Evolutionary conservation across 805 yeast genomes (phyloP), one percentile per base, ranked within the genome.

Genomic region (Candida nanaspora): DNA sequence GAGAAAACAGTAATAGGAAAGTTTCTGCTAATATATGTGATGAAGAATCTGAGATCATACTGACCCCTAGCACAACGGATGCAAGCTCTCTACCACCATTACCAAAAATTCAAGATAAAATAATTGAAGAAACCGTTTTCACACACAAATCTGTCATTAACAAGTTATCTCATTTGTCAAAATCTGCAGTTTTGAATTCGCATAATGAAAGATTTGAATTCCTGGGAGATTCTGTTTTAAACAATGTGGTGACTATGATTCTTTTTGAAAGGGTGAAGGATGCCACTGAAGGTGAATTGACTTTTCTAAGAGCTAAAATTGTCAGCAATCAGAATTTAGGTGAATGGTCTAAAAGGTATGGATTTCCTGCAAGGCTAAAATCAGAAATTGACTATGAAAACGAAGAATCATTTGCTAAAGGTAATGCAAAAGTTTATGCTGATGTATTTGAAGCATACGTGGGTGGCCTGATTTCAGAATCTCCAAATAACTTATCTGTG

Each of bases 371-470:
- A 43, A 65, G 66, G 40, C 61, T 86, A 46, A 68, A 71, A 42
- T 65, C 72, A 38, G 69, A 73, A 46, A 67, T 71, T 27, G 43
- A 47, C n/a, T 43, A 51, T 15, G 43, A 38, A 22, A 76, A 74
- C 42, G 74, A 66, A 26, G 57, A 59, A 4, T 52, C 66, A 13
- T 67, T 72, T 40, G 57, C 62, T 23, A 63, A 66, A 27, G 85
- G 86, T 8, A 76, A 72, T 43, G 74, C 74, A 47, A 93, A 93
- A 55, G 66, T 84, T 4, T 74, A 73, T 53, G 96, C 98, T 0
- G 98, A 91, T 67, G 78, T 84, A 0, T 86, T 91, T 56, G 98
- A 93, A 62, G 96, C 98, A 0, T 91, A 91, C 50, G 71, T 93
- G 35, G 98, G 96, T 6, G 98, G 94, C 0, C 60, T 91, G 26